A percentile compares a stretch with the other conserved stretches of the same genome.
Evolutionary conservation across 2,329 filamentous ascomycete genomes (phyloP).

Genomic region (Xylariaceae sp.): DNA sequence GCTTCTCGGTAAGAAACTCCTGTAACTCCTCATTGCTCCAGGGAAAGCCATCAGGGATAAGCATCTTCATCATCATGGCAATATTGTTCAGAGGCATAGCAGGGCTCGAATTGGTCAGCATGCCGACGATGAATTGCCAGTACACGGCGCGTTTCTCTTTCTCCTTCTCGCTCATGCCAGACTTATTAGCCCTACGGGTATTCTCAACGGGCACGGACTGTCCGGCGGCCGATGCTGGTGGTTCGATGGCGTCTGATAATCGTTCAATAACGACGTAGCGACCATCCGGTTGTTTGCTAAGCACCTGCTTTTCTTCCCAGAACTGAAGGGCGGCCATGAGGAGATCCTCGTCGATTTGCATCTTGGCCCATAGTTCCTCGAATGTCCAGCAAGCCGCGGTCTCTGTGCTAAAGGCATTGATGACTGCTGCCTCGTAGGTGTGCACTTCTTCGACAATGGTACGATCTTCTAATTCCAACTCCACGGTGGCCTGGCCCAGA

Average conservation of each 20-base stretch:
- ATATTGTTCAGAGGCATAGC: slow-evolving; percentile 77
- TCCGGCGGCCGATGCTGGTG: slow-evolving; percentile 24
- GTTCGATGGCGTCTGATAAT: slow-evolving; percentile 37
- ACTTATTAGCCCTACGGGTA: slow-evolving; percentile 42
- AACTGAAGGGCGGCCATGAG: slow-evolving; percentile 62
- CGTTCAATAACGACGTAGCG: slow-evolving; percentile 65
- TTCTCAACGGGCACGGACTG: slow-evolving; percentile 30
- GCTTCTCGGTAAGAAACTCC: slow-evolving; percentile 73
- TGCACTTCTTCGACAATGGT: slow-evolving; percentile 65
- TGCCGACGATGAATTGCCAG: slow-evolving; percentile 86
- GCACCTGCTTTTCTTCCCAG: slow-evolving; percentile 64
- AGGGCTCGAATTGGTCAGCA: slow-evolving; percentile 85
- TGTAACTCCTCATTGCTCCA: slow-evolving; percentile 85
- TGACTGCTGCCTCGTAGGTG: slow-evolving; percentile 82
- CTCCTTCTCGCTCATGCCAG: slow-evolving; percentile 57
- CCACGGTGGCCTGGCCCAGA: slow-evolving; percentile 72
- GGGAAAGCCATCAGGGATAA: slow-evolving; percentile 79
- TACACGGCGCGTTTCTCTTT: slow-evolving; percentile 61
- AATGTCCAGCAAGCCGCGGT: slow-evolving; percentile 40
- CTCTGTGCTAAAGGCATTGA: slow-evolving; percentile 63
- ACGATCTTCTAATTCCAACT: slow-evolving; percentile 78
- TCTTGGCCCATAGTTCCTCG: slow-evolving; percentile 45
- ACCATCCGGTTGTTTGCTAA: slow-evolving; percentile 50
- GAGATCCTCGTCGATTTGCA: slow-evolving; percentile 70
- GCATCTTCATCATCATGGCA: slow-evolving; percentile 91